Evolutionary conservation across 2,329 filamentous ascomycete species (phyloP), one percentile per base, ranked within the genome.

Genomic region (Kalaharituber pfeilii): DNA sequence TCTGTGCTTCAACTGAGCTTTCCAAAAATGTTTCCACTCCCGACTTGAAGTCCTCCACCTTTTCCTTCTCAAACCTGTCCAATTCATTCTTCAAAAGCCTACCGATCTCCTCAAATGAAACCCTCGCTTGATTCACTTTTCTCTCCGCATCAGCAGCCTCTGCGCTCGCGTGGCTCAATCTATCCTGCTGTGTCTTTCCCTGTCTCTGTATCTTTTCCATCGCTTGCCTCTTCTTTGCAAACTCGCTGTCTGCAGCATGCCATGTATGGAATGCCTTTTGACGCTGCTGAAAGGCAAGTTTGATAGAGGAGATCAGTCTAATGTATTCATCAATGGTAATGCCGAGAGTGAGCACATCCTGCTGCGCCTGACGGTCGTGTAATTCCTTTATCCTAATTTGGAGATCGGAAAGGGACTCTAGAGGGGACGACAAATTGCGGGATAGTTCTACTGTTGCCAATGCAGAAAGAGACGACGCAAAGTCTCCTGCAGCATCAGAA

Each of bases 241-340:
- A 71, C 65, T 96, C 89, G 3, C 82, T 82, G 66, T 98, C 91
- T 6, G 91, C 88, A 2, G 78, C 72, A 67, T 95, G 88, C 89
- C 91, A 98, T 44, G 84, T 81, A 67, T 96, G 86, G 66, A 91
- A 98, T 1, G 88, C 85, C 68, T 95, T 95, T 68, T 98, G 91
- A 54, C 91, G 81, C 68, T 95, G 88, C 30, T 76, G 72, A 66
- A 98, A 98, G 0, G 91, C 86, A 58, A 83, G 85, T 73, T 98
- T 98, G 57, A 96, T 85, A 53, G 85, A 93, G 28, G 87, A 86
- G 63, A 98, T 96, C 44, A 98, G 71, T 4, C 91, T 86, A 62
- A 98, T 93, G 69, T 98, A 98, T 70, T 98, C 91, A 61, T 98
- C 91, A 59, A 98, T 88, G 44, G 94, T 94, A 65, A 96, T 96